Percentiles rank a stretch among this genome's conserved stretches.
Evolutionary conservation across 2,329 filamentous ascomycete genomes (phyloP).

Genomic region (Fusarium nodosum): DNA sequence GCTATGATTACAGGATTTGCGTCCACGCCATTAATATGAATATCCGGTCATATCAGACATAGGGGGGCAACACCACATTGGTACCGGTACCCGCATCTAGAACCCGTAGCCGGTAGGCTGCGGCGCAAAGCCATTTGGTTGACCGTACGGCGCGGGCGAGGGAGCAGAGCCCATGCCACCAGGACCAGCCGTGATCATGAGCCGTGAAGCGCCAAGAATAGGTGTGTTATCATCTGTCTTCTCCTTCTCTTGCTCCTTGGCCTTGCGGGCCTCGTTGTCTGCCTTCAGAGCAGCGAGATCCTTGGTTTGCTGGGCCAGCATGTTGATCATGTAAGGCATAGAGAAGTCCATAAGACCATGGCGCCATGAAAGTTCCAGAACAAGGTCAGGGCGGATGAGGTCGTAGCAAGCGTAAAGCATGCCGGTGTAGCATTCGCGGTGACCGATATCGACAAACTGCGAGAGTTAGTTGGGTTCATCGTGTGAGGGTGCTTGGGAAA

Average conservation of each 20-base stretch:
- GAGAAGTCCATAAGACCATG: conserved; percentile 95
- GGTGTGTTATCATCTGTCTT: conserved; percentile 94
- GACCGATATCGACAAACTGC: conserved; percentile 98
- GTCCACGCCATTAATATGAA: conserved; percentile 42
- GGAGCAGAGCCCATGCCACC: conserved; percentile 59
- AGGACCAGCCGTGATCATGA: conserved; percentile 97
- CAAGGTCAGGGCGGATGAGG: conserved; percentile 90
- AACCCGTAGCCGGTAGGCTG: conserved; percentile 85
- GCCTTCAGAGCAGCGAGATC: conserved; percentile 88
- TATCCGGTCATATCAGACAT: conserved; percentile 23
- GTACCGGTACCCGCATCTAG: conserved; percentile 59
- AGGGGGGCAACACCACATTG: conserved; percentile 48
- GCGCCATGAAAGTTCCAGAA: conserved; percentile 98
- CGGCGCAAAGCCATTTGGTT: conserved; percentile 89
- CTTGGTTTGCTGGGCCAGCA: conserved; percentile 89
- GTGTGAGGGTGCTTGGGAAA: conserved; percentile 51
- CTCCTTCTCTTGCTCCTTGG: conserved; percentile 76
- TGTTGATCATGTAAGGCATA: conserved; percentile 99
- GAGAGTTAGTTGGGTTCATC: conserved; percentile 51
- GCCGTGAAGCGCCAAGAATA: conserved; percentile 86
- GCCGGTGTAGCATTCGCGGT: conserved; percentile 99
- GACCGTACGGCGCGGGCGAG: conserved; percentile 76
- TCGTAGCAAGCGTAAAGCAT: conserved; percentile 99
- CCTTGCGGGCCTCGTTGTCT: conserved; percentile 95
- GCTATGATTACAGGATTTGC: conserved; percentile 51